A percentile compares a stretch with the other conserved stretches of the same genome.
These are phyloP conservation scores for Phytophthora hybrid DNA, from an alignment of 352 stramenopile genomes.

Conservation along the genomic window DNA sequence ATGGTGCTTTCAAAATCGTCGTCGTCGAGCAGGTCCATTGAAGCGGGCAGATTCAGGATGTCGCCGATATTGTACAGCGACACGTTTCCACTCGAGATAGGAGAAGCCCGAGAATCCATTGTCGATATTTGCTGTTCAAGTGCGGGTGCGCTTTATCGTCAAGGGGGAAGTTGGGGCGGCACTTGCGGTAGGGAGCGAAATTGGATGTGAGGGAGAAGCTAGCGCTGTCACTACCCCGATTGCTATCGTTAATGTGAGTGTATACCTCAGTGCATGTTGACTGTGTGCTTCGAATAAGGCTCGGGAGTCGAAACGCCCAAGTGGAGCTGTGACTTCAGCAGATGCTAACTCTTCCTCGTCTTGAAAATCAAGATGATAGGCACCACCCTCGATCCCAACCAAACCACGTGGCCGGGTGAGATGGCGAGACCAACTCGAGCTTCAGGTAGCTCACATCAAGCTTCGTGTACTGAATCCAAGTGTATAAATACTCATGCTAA, in stretches of 20 bases:
- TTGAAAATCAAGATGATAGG: neutral
- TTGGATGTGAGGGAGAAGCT: slow-evolving; percentile 35
- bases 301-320: neutral
- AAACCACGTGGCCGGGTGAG: neutral
- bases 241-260: neutral
- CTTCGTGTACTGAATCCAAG: neutral
- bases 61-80: slow-evolving; percentile 52
- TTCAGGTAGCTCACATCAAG: neutral
- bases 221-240: neutral
- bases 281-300: slow-evolving; percentile 3
- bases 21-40: slow-evolving; percentile 64
- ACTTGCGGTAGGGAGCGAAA: slow-evolving; percentile 42
- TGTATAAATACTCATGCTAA: neutral
- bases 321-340: neutral
- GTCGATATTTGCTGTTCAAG: neutral
- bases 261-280: neutral
- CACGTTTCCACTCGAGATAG: slow-evolving; percentile 19
- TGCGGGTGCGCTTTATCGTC: neutral
- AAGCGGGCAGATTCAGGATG: slow-evolving; percentile 52
- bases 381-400: neutral
- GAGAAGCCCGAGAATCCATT: slow-evolving; percentile 38
- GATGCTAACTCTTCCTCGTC: neutral
- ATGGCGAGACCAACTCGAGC: neutral
- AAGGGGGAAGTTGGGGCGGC: neutral
- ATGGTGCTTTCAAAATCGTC: slow-evolving; percentile 74